Base-by-base conservation (phyloP, 2,329 filamentous ascomycete genomes). In the Epichloe sylvatica region DNA sequence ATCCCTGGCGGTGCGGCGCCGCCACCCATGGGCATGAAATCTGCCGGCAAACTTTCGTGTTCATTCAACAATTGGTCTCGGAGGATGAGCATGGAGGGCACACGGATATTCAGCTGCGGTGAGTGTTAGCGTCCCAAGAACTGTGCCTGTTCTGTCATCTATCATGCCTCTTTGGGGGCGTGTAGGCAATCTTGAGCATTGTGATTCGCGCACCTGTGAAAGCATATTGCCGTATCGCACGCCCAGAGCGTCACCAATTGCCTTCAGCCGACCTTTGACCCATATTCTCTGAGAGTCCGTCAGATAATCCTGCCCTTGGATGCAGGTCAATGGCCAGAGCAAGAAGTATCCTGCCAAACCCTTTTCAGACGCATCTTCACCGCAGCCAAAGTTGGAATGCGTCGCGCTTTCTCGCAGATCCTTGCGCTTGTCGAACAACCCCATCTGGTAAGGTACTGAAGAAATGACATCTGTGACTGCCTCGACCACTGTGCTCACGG, bases 31-130 rank as follows among this genome's bases (percentile, higher is more conserved):
- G 40, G 33, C 30, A 30, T 37, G 33, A 48, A 35, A 36, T 44
- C 39, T 8, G 17, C 41, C 13, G 51, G 42, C 5, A 47, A 23
- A 12, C 35, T 47, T 15, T 50, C 47, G 1, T 47, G 47, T 23
- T 46, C 50, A 40, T 45, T 51, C 37, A 50, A 51, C 36, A 55
- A 23, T 5, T 51, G 53, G 57, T 79, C 76, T 34, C 72, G 65
- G 23, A 68, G 70, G 59, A 81, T 78, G 52, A 79, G 67, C 77
- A 81, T 80, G 1, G 76, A 80, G 3, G 78, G 78, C 23, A 79
- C 67, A 21, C 77, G 75, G 47, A 81, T 60, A 58, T 77, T 70
- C 50, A 79, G 68, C 76, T 79, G 46, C 15, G 12, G 11, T 8
- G 4, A n/a, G 19, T 34, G 37, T 41, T 30, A 47, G 46, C 30